Evolutionary conservation across 1,139 yeast species (phyloP), one percentile per base, ranked within the genome.

Genomic region (Hyphopichia wangnamkhiaoensis): DNA sequence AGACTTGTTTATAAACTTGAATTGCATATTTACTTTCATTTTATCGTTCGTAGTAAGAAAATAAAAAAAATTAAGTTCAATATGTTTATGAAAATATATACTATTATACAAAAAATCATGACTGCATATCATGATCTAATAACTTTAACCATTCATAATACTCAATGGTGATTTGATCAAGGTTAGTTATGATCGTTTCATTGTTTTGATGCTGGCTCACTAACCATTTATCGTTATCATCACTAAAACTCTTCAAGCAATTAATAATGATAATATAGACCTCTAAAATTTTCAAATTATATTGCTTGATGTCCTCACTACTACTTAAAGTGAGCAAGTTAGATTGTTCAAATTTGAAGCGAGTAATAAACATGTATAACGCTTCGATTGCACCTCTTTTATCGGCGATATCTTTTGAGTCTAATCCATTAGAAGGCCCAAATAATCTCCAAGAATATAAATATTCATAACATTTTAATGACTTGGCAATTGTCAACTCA

Each of bases 331-430:
- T 34, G 5, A 52, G 38, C 24, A 54, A 41, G 29, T 53, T 49
- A 12, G 41, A 41, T 24, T 53, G 48, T 16, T 52, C 55, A 16
- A 52, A 41, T 15, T 58, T 62, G 52, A 70, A 71, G 31, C 76
- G 59, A 9, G 64, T 61, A 32, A 81, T 77, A 50, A 77, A 80
- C 42, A 69, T 62, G 50, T 80, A 80, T 37, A 82, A 61, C 1
- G 84, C 66, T 49, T 82, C 84, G 20, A 73, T 61, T 1, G 86
- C 79, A 5, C 80, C 79, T 47, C 85, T 61, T 45, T 65, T 72
- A 53, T 80, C 82, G 10, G 56, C 57, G 30, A 60, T 40, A n/a
- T 39, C 37, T 21, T 39, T 40, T 3, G 59, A 41, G 2, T 35
- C 27, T 20, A 53, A 37, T 13, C 39, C 29, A 26, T 41, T 23